Base-by-base conservation (phyloP, 1,139 yeast species). In the Wickerhamomyces sp. region DNA sequence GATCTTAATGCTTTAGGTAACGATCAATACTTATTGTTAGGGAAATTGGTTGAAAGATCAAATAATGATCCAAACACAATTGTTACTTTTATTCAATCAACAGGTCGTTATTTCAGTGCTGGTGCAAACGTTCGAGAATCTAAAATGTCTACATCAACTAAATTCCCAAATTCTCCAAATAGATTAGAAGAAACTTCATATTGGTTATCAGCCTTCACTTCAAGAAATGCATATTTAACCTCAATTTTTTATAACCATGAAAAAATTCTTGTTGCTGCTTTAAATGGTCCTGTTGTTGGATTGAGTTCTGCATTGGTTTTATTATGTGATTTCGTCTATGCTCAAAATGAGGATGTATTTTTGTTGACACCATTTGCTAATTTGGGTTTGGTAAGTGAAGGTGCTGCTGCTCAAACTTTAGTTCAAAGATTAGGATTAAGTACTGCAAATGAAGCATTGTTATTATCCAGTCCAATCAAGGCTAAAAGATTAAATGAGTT, bases 281-380 rank as follows among this genome's bases (percentile, higher is more conserved):
- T 89, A 49, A 89, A 89, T 58, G 96, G 97, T 1, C 96, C 96
- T 0, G 95, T 81, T 11, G 78, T 89, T 52, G 97, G 97, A 0
- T 73, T 89, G 50, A 70, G 82, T 38, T 81, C 94, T 5, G 90
- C 91, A 1, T 66, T 89, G 44, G 83, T 88, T 30, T 78, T 85
- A 27, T 70, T 85, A 49, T 81, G 88, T 63, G 97, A 89, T 64
- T 73, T 89, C 55, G 73, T 89, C 32, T 87, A 86, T 59, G 85
- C 84, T 26, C 75, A 71, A 56, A 79, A 83, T 52, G 81, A 78
- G 47, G 71, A 79, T 48, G 76, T 84, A 44, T 85, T 72, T 63
- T 54, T 85, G 49, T 73, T 84, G 60, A 75, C 84, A 29, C 96
- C 97, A 14, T 89, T 89, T 65, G 80, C 93, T 44, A 84, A 84